Base-by-base conservation (phyloP, 495 filamentous ascomycete genomes). In the Aspergillus sparsus region DNA sequence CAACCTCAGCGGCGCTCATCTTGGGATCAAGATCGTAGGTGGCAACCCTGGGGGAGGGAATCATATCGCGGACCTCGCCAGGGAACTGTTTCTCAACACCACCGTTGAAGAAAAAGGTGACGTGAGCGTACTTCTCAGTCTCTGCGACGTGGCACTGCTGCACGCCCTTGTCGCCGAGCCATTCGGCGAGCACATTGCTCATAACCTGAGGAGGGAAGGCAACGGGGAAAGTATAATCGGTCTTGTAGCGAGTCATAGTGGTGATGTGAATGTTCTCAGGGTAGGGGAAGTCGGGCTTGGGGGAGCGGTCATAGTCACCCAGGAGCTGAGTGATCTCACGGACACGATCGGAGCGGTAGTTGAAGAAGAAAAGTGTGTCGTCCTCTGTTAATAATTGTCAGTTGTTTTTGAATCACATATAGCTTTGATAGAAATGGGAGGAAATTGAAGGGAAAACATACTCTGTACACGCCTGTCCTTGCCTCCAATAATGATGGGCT, bases 91-190 rank as follows among this genome's bases (percentile, higher is more conserved):
- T 95, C 84, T 98, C 94, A 44, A 97, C 88, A 68, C 94, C 95
- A 52, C 94, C 94, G 80, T 98, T 98, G 87, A 98, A 98, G 84
- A 97, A 97, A 85, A 97, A 97, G 59, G 92, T 97, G 55, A 98
- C 94, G 81, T 98, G 94, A 37, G 94, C 94, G 73, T 98, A 98
- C 77, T 98, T 98, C 79, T 98, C 94, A 16, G 94, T 98, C 82
- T 98, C 94, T 49, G 94, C 94, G 62, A 97, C 82, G 81, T 98
- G 94, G 69, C 91, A 93, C 77, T 98, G 94, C 79, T 91, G 85
- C 54, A 96, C 76, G 39, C 82, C 83, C 74, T 96, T 87, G 80
- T 93, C 93, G 58, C 87, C 84, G 27, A 98, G 85, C 85, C 91
- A 96, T 77, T 98, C 94, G 45, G 94, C 93, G 34, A 98, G 85